phyloP scores from a whole-genome alignment of 225 moss, liverwort and hornwort genomes.

The Pleurozium schreberi region DNA sequence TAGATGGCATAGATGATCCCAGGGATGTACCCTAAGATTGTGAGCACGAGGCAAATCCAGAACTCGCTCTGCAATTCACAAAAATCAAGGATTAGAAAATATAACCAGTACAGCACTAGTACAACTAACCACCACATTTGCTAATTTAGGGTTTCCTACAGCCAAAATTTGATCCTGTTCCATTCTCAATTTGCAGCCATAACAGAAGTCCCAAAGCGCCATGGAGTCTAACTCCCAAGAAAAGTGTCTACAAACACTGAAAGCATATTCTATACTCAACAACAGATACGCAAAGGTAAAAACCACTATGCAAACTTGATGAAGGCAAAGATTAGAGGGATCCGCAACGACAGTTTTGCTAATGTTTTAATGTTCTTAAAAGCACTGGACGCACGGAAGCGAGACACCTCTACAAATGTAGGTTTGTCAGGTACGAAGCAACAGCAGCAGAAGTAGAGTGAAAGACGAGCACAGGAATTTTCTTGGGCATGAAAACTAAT shows the following conservation, averaged over 20 bases:
- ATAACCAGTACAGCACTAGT: no score
- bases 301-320: background rate
- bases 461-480: background rate
- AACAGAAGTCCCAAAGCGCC: background rate
- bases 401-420: background rate
- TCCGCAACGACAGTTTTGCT: background rate
- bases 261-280: background rate
- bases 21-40: slow-evolving; percentile 36
- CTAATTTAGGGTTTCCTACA: background rate
- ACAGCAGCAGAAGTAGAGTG: background rate
- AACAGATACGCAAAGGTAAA: background rate
- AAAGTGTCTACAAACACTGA: background rate
- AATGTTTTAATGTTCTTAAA: background rate
- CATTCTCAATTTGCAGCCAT: background rate
- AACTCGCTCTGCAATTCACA: slow-evolving; percentile 34
- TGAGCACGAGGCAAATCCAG: slow-evolving; percentile 40
- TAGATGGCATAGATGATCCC: slow-evolving; percentile 40
- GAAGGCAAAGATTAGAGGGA: background rate
- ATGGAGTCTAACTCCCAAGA: background rate
- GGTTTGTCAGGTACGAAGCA: background rate
- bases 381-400: background rate
- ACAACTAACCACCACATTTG: background rate
- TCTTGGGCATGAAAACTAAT: background rate
- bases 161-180: background rate
- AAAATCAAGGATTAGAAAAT: background rate